phyloP scores from a whole-genome alignment of 371 early-diverging fungal species.

The Lichtheimia ramosa region DNA sequence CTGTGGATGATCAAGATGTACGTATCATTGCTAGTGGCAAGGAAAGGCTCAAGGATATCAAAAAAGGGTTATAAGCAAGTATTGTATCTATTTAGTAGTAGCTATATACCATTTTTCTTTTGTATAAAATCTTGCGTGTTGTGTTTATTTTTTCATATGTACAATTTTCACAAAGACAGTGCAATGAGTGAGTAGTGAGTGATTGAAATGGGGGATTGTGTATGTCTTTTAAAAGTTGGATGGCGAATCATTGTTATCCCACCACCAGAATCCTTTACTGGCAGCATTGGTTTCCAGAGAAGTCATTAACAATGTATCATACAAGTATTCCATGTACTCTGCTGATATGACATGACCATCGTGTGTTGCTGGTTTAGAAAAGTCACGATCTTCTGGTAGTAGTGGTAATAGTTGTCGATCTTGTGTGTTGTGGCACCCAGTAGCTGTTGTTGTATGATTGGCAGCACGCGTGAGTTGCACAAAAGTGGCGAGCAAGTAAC shows the following conservation, averaged over 20 bases:
- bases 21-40: neutral
- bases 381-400: slow-evolving; percentile 38
- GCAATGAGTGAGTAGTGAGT: neutral
- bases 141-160: slow-evolving; percentile 2
- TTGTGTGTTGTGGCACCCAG: neutral
- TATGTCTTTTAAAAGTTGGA: neutral
- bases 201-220: neutral
- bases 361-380: slow-evolving; percentile 13
- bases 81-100: too few relatives aligned
- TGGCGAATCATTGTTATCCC: slow-evolving; percentile 16
- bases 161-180: neutral
- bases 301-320: slow-evolving; percentile 45
- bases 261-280: slow-evolving; percentile 44
- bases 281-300: slow-evolving; percentile 24
- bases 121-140: neutral
- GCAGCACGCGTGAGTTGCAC: slow-evolving; percentile 26
- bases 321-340: slow-evolving; percentile 42
- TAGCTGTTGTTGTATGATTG: slow-evolving; percentile 2
- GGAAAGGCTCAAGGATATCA: neutral
- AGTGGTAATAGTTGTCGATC: slow-evolving; percentile 14
- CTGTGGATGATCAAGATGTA: slow-evolving; percentile 5
- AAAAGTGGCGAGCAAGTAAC: slow-evolving; percentile 27
- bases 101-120: too few relatives aligned
- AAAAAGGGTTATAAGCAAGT: neutral
- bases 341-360: slow-evolving; percentile 10